These are phyloP conservation scores for Athelia psychrophila DNA, from an alignment of 1,284 basidiomycete species.

Conservation along the genomic window DNA sequence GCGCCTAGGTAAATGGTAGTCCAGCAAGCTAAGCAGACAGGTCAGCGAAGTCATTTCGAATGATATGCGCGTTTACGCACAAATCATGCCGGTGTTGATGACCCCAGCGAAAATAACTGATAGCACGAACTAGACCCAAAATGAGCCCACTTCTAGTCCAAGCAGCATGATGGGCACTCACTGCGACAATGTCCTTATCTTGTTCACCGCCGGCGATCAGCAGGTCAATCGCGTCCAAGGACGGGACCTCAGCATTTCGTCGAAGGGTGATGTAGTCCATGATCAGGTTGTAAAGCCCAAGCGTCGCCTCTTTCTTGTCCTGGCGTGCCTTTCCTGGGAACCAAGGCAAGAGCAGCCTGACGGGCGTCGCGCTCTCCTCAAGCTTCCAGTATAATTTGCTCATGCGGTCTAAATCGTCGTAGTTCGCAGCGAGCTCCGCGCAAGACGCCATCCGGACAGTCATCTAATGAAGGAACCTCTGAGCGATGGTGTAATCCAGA, in stretches of 20 bases:
- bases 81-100: conserved; percentile 31
- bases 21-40: conserved; percentile 21
- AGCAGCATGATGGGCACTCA: no score
- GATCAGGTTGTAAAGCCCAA: conserved; percentile 24
- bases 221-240: conserved; percentile 30
- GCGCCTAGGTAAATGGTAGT: conserved; percentile 23
- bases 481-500: no score
- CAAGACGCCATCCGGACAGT: conserved; percentile 33
- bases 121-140: conserved; percentile 30
- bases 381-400: conserved; percentile 26
- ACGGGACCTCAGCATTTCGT: conserved; percentile 18
- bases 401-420: conserved; percentile 20
- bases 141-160: no score
- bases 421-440: conserved; percentile 30
- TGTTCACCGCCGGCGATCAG: conserved; percentile 27
- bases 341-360: conserved; percentile 33
- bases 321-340: conserved; percentile 28
- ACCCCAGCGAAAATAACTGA: conserved; percentile 31
- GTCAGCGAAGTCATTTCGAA: background rate
- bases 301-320: conserved; percentile 25
- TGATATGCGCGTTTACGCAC: conserved; percentile 14
- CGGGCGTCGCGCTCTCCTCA: conserved; percentile 31
- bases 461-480: conserved; percentile 39
- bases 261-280: conserved; percentile 25
- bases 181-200: conserved; percentile 23